These are phyloP conservation scores for Pyricularia pennisetigena DNA, from an alignment of 2,329 filamentous ascomycete species.

Conservation along the genomic window DNA sequence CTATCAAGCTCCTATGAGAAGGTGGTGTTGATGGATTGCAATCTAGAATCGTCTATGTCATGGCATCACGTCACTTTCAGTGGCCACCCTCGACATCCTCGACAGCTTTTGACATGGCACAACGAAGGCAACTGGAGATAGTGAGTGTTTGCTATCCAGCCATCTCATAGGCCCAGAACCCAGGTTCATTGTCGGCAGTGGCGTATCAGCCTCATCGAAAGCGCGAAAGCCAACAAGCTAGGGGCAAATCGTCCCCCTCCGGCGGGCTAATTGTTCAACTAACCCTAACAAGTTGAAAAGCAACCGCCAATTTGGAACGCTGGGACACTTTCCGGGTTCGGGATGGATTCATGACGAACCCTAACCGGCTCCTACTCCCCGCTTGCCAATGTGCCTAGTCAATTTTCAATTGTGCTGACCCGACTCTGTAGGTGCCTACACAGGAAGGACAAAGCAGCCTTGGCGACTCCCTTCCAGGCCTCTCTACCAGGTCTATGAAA, in stretches of 20 bases:
- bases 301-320: not conserved
- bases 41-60: not conserved
- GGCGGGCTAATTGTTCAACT: not conserved
- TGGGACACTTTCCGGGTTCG: not conserved
- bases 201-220: not conserved
- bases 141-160: not conserved
- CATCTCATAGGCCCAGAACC: not conserved
- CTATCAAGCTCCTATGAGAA: not conserved
- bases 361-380: not conserved
- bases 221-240: not conserved
- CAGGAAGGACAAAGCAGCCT: not conserved
- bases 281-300: not conserved
- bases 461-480: no score
- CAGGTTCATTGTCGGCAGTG: not conserved
- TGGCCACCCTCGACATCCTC: not conserved
- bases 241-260: not conserved
- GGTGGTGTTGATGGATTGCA: not conserved
- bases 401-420: not conserved
- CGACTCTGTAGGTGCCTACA: no score
- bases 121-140: not conserved
- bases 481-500: not conserved
- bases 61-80: not conserved
- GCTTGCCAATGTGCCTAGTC: not conserved
- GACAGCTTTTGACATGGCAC: not conserved
- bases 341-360: not conserved